Base-by-base conservation (phyloP, 257 asterid species). In the Ajuga chamaepitys region DNA sequence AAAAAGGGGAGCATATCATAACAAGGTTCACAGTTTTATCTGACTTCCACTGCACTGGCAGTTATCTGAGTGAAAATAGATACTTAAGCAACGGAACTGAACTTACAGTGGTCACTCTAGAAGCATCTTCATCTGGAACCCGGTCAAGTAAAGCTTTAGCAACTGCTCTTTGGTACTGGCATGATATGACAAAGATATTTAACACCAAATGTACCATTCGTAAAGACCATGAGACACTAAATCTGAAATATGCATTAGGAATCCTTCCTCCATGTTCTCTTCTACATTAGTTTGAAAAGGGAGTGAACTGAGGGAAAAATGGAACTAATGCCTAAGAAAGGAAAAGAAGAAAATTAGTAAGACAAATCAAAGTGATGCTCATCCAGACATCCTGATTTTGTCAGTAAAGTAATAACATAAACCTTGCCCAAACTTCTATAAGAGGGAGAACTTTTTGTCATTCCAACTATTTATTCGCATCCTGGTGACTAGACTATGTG, bases 91-190 rank as follows among this genome's bases (percentile, higher is more conserved):
- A 52, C n/a, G 55, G 5, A 21, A 56, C 37, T 4, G 13, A 67
- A 71, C 95, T 78, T 79, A 89, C 99, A 7, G 97, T 83, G 48
- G 91, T 86, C 70, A 79, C 77, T 14, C 74, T 57, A 60, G 95
- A 76, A 73, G 94, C 95, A 67, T 87, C 74, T 60, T 89, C 95
- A 73, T 93, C 97, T 12, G 96, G 83, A 75, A 93, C 87, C 70
- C 92, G 84, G 66, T 93, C 99, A 66, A 89, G 71, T 85, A 93
- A 81, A 74, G 97, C 99, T 74, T 86, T 89, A 32, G 95, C 90
- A 57, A 93, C 87, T 52, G 99, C 97, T 70, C 86, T 85, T 85
- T 89, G 96, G 71, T 93, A 93, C 99, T 93, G 94, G 64, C 80
- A 79, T 58, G 69, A 18, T 42, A 75, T 28, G 47, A 68, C 54